phyloP scores from a whole-genome alignment of 179 eudicot species.

The Corrigiola litoralis region DNA sequence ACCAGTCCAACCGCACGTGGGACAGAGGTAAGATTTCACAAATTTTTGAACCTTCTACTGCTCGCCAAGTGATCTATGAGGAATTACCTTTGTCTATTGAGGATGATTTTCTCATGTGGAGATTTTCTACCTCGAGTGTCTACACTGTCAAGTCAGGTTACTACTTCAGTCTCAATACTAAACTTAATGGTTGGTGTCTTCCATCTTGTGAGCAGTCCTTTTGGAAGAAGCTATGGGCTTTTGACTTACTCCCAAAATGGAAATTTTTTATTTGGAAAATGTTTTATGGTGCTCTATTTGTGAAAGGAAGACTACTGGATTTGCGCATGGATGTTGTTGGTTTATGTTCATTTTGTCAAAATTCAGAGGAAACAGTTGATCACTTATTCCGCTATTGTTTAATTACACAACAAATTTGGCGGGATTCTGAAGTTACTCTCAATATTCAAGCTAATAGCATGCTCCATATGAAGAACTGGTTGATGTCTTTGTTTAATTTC shows the following conservation, averaged over 20 bases:
- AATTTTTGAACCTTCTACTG: too few species aligned
- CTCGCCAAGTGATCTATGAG: too few species aligned
- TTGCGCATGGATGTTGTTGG: background rate
- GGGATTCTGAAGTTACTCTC: background rate
- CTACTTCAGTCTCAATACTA: too few species aligned
- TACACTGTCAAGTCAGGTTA: too few species aligned
- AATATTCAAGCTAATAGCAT: background rate
- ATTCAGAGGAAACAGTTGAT: background rate
- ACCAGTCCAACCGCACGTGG: too few species aligned
- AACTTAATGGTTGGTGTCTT: too few species aligned
- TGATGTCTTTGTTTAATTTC: too few species aligned
- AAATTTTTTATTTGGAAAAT: background rate
- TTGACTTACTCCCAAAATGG: background rate
- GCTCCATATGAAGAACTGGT: background rate
- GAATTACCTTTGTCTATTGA: too few species aligned
- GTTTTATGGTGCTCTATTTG: background rate
- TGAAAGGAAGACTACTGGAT: background rate
- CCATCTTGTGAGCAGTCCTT: background rate
- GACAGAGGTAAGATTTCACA: too few species aligned
- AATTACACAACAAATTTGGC: background rate
- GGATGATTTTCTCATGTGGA: too few species aligned
- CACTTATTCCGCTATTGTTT: background rate
- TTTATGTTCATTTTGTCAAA: background rate
- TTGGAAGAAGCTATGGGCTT: background rate
- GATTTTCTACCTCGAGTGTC: too few species aligned